Evolutionary conservation across 2,329 filamentous ascomycete species (phyloP).

Genomic region (Penicillium sp.): DNA sequence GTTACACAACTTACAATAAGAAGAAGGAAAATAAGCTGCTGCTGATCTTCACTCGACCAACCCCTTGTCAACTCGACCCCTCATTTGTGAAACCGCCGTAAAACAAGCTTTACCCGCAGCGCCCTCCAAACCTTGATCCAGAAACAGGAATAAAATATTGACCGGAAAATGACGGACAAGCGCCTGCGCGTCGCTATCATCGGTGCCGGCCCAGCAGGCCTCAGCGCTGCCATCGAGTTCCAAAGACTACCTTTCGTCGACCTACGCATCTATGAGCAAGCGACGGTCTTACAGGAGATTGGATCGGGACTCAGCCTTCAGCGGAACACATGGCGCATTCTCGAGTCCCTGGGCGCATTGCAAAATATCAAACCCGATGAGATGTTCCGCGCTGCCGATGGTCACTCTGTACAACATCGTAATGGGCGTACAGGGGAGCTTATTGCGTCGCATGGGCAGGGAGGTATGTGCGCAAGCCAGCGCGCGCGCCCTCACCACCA

Average conservation of each 20-base stretch:
- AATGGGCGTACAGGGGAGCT: slow-evolving; percentile 22
- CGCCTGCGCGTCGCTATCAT: slow-evolving; percentile 18
- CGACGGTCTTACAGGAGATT: slow-evolving; percentile 15
- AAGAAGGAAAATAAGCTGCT: no score
- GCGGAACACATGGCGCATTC: slow-evolving; percentile 23
- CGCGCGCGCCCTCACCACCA: neutral
- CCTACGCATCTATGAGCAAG: slow-evolving; percentile 21
- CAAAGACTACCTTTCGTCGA: slow-evolving; percentile 15
- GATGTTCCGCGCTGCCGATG: slow-evolving; percentile 18
- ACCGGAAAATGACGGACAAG: neutral
- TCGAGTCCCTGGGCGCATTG: slow-evolving; percentile 17
- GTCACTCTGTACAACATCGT: slow-evolving; percentile 21
- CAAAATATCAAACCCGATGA: slow-evolving; percentile 15
- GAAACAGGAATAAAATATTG: neutral
- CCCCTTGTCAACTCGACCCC: no score
- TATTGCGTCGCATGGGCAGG: slow-evolving; percentile 11
- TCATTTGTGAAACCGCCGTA: neutral
- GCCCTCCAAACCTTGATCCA: no score
- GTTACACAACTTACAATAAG: no score
- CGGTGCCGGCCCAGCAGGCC: slow-evolving; percentile 22
- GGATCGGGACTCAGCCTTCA: slow-evolving; percentile 21
- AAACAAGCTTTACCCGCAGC: neutral
- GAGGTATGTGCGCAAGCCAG: neutral
- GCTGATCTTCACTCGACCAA: no score
- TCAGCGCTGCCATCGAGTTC: slow-evolving; percentile 22